Evolutionary conservation across 805 yeast species (phyloP).

Genomic region (Nakazawaea populi): DNA sequence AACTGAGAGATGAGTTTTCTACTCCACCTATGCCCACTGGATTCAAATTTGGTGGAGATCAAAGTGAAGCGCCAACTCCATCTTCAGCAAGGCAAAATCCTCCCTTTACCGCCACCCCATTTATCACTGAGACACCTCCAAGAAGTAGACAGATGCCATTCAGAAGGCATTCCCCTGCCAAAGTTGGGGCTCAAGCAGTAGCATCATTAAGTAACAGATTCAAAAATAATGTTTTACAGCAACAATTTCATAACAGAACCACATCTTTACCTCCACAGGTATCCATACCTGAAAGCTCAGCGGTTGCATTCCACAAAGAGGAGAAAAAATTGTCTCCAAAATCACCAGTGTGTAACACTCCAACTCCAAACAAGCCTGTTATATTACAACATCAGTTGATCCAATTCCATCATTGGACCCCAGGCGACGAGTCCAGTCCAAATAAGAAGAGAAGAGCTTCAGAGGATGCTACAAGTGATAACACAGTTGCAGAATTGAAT

Average conservation of each 20-base stretch:
- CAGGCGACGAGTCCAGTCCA: conserved; percentile 14
- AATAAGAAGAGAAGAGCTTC: conserved; percentile 13
- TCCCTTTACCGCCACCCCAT: background rate
- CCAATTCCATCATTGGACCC: conserved; percentile 48
- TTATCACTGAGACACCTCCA: conserved; percentile 11
- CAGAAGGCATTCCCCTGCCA: conserved; percentile 61
- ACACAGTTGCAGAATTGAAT: background rate
- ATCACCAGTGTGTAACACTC: conserved; percentile 31
- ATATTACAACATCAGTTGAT: conserved; percentile 40
- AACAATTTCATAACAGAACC: conserved; percentile 27
- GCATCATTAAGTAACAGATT: conserved; percentile 32
- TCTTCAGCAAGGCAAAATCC: conserved; percentile 20
- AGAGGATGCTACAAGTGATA: conserved; percentile 9
- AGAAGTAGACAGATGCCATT: conserved; percentile 6
- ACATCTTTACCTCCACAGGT: conserved; percentile 34
- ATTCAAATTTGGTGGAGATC: conserved; percentile 23
- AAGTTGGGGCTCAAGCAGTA: conserved; percentile 68
- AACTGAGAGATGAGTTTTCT: conserved; percentile 16
- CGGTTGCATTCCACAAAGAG: conserved; percentile 20
- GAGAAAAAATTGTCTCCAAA: conserved; percentile 12
- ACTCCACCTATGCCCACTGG: conserved; percentile 23
- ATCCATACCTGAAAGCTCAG: conserved; percentile 25
- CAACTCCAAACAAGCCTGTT: conserved; percentile 24
- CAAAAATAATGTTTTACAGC: background rate
- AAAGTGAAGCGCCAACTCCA: conserved; percentile 11